These are phyloP conservation scores for Penicillium lagena DNA, from an alignment of 495 filamentous ascomycete species.

Conservation along the genomic window DNA sequence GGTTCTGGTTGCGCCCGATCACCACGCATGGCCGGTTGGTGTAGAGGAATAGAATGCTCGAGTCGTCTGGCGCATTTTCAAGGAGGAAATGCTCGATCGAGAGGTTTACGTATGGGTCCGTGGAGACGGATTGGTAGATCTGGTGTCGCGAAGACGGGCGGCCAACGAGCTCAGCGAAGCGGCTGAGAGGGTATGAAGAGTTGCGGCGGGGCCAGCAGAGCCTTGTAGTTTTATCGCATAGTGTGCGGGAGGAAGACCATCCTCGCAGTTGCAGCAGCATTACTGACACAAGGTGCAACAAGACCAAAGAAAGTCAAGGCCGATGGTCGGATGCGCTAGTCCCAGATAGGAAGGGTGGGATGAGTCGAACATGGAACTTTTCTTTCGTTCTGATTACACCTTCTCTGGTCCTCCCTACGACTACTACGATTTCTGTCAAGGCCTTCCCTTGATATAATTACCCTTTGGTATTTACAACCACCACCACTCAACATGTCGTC, in stretches of 20 bases:
- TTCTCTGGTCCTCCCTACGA: background rate
- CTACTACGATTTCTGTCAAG: background rate
- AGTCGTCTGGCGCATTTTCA: slow-evolving; percentile 59
- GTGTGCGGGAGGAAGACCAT: too few relatives aligned
- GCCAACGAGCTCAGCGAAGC: slow-evolving; percentile 37
- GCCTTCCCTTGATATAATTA: background rate
- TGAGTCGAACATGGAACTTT: slow-evolving; percentile 12
- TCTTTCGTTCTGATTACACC: background rate
- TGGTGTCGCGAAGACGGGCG: slow-evolving; percentile 47
- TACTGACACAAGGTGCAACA: slow-evolving; percentile 8
- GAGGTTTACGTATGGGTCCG: slow-evolving; percentile 84
- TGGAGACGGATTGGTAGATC: slow-evolving; percentile 70
- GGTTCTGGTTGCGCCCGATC: slow-evolving; percentile 95
- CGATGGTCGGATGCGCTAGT: slow-evolving; percentile 28
- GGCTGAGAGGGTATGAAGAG: slow-evolving; percentile 26
- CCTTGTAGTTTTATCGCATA: background rate
- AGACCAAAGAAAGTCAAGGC: slow-evolving; percentile 8
- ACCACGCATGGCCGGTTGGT: slow-evolving; percentile 79
- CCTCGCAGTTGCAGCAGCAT: slow-evolving; percentile 2
- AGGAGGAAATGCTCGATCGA: slow-evolving; percentile 92
- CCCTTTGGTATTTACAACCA: background rate
- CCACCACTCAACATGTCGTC: slow-evolving; percentile 63
- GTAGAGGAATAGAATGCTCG: slow-evolving; percentile 80
- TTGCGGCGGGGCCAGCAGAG: slow-evolving; percentile 14
- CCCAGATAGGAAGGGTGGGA: slow-evolving; percentile 21